A percentile compares a stretch with the other conserved stretches of the same genome.
Evolutionary conservation across 208 protist species (phyloP).

Genomic region (Naegleria fowleri): DNA sequence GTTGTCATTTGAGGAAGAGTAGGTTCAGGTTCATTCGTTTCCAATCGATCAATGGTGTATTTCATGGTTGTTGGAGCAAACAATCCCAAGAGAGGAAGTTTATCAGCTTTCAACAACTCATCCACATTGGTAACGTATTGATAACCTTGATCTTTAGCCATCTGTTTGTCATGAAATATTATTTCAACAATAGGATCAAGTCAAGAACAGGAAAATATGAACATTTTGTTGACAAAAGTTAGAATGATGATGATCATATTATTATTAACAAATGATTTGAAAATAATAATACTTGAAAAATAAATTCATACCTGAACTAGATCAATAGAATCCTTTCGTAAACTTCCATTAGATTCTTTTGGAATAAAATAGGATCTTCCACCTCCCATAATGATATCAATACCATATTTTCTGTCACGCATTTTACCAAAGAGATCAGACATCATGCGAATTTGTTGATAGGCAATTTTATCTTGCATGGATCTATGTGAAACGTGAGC

Average conservation of each 20-base stretch:
- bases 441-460: background rate
- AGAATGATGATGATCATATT: no score
- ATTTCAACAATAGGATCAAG: no score
- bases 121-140: background rate
- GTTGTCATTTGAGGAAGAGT: constrained; percentile 1
- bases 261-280: no score
- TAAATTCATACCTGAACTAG: background rate
- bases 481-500: background rate
- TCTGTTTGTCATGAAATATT: no score
- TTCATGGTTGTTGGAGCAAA: background rate
- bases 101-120: background rate
- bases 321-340: background rate
- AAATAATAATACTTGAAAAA: no score
- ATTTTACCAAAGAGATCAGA: background rate
- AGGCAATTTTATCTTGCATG: background rate
- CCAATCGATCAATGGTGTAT: background rate
- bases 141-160: background rate
- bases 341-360: background rate
- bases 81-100: constrained; percentile 1
- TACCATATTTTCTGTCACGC: background rate
- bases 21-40: background rate
- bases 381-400: constrained; percentile 17
- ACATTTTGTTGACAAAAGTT: no score
- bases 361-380: background rate
- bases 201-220: no score